Percentiles rank a stretch among this genome's conserved stretches.
Conservation (phyloP, 495 filamentous ascomycete genomes). For the Rhypophila decipiens region DNA sequence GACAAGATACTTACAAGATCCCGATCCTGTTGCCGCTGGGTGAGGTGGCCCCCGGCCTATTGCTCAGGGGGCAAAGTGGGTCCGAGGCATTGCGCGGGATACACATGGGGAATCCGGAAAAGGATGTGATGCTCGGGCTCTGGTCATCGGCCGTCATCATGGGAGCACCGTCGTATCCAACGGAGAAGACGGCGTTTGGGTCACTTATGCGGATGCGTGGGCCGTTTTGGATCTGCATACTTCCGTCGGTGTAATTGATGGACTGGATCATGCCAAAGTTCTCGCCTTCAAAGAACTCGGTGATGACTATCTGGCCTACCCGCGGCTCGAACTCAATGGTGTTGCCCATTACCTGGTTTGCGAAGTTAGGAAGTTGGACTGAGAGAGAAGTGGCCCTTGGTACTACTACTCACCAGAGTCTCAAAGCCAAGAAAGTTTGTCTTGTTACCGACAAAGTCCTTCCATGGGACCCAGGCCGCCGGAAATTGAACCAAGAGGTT, state of each 20-base stretch:
- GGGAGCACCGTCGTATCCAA: constrained; percentile 17
- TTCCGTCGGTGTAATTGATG: constrained; percentile 22
- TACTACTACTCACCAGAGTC: constrained; percentile 24
- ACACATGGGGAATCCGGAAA: constrained; percentile 39
- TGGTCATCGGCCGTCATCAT: constrained; percentile 35
- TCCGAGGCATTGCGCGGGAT: constrained; percentile 28
- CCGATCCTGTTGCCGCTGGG: constrained; percentile 2
- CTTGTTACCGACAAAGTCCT: constrained; percentile 22
- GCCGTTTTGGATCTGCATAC: constrained; percentile 28
- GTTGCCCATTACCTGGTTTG: constrained; percentile 32
- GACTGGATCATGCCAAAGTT: constrained; percentile 28
- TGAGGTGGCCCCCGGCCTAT: constrained; percentile 20
- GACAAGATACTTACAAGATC: constrained; percentile 23
- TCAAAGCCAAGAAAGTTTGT: constrained; percentile 22
- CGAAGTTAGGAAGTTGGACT: no score
- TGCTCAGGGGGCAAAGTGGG: constrained; percentile 24
- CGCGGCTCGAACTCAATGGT: constrained; percentile 24
- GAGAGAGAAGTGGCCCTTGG: no score
- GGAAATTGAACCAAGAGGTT: constrained; percentile 36
- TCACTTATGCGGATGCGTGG: constrained; percentile 35
- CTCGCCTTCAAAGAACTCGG: constrained; percentile 21
- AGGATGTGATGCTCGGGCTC: constrained; percentile 32
- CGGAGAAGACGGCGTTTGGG: constrained; percentile 29
- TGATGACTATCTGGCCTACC: constrained; percentile 29
- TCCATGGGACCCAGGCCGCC: constrained; percentile 30